phyloP scores from a whole-genome alignment of 495 filamentous ascomycete genomes.

The Trichoderma reesei region DNA sequence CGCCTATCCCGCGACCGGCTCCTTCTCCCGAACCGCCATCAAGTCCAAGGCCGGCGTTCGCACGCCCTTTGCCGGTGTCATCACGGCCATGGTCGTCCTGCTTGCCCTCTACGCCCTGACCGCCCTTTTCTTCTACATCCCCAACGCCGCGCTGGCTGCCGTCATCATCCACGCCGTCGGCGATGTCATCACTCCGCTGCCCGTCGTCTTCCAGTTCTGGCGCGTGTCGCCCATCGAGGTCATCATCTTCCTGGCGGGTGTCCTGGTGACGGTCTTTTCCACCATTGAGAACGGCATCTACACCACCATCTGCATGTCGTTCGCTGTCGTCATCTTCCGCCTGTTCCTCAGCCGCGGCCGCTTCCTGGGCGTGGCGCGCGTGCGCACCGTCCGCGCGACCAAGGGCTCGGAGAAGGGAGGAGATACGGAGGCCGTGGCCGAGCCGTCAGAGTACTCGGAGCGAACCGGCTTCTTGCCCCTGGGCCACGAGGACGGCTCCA shows the following conservation, averaged over 20 bases:
- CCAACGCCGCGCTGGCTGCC: constrained; percentile 32
- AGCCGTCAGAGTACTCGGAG: not conserved
- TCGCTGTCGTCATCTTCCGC: constrained; percentile 35
- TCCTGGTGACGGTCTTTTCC: constrained; percentile 41
- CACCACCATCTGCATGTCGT: constrained; percentile 33
- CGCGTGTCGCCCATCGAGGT: constrained; percentile 40
- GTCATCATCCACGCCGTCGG: constrained; percentile 46
- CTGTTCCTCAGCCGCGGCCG: constrained; percentile 35
- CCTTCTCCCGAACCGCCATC: constrained; percentile 42
- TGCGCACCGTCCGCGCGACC: constrained; percentile 14
- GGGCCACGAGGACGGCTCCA: constrained; percentile 33
- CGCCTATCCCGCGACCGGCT: constrained; percentile 43
- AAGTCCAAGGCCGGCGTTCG: constrained; percentile 42
- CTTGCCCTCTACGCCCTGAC: constrained; percentile 44
- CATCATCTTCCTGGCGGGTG: constrained; percentile 42
- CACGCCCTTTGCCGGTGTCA: constrained; percentile 42
- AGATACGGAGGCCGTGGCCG: not conserved
- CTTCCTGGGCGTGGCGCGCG: constrained; percentile 26
- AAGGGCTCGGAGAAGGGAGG: not conserved
- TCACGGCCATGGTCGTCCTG: constrained; percentile 42
- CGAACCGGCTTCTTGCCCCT: constrained; percentile 30
- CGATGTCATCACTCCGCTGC: constrained; percentile 40
- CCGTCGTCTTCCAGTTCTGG: constrained; percentile 42
- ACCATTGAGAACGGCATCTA: constrained; percentile 46
- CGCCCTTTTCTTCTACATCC: constrained; percentile 43